phyloP scores from a whole-genome alignment of 495 filamentous ascomycete genomes.

The Aspergillus haitiensis region DNA sequence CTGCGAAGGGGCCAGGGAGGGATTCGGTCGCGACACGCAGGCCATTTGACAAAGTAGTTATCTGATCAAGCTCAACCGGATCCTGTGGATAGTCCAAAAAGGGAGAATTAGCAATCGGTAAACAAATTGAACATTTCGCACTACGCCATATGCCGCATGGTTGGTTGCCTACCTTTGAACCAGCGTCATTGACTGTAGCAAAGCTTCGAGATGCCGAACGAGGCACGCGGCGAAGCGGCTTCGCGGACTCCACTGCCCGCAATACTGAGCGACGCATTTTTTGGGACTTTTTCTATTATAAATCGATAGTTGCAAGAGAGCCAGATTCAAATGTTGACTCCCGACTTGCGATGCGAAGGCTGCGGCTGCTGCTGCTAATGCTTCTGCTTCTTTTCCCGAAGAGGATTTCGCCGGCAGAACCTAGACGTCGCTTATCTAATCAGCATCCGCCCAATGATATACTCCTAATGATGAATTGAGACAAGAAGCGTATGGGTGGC shows the following conservation, averaged over 20 bases:
- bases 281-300: not conserved
- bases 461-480: not conserved
- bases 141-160: not conserved
- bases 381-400: slow-evolving; percentile 7
- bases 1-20: slow-evolving; percentile 91
- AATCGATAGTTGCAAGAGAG: not conserved
- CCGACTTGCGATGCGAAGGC: slow-evolving; percentile 15
- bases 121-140: not conserved
- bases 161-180: slow-evolving; percentile 37
- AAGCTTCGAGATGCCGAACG: slow-evolving; percentile 45
- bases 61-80: slow-evolving; percentile 80
- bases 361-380: not conserved
- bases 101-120: slow-evolving; percentile 17
- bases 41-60: slow-evolving; percentile 91
- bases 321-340: slow-evolving; percentile 10
- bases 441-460: slow-evolving; percentile 6
- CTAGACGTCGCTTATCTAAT: slow-evolving; percentile 32
- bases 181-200: slow-evolving; percentile 39
- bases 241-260: slow-evolving; percentile 47
- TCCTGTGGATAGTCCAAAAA: slow-evolving; percentile 55
- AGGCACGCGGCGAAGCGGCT: slow-evolving; percentile 41
- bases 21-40: slow-evolving; percentile 94
- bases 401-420: slow-evolving; percentile 25
- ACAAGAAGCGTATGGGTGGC: no score
- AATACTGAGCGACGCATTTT: slow-evolving; percentile 50